phyloP scores from a whole-genome alignment of 805 yeast species.

The Saccharomycopsis schoenii region DNA sequence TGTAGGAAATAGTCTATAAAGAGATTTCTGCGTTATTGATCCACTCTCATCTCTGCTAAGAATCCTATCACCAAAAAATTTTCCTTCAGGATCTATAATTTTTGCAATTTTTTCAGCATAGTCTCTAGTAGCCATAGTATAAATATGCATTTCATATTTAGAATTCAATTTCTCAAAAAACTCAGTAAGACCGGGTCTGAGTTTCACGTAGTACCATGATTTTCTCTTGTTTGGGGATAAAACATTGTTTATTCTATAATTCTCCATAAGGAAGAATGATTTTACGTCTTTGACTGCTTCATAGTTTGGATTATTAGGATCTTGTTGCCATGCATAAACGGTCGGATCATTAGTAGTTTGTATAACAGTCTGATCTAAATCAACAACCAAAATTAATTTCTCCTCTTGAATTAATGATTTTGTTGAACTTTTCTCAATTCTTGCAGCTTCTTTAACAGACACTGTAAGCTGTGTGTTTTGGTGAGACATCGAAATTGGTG shows the following conservation, averaged over 20 bases:
- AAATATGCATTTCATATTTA: conserved; percentile 82
- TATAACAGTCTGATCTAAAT: conserved; percentile 92
- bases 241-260: neutral
- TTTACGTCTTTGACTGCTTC: conserved; percentile 75
- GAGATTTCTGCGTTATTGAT: conserved; percentile 76
- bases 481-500: conserved; percentile 83
- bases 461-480: conserved; percentile 78
- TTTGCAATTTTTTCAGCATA: conserved; percentile 86
- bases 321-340: conserved; percentile 91
- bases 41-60: conserved; percentile 94
- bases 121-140: conserved; percentile 95
- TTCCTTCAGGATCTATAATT: conserved; percentile 83
- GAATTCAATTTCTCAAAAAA: conserved; percentile 58
- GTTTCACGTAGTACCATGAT: conserved; percentile 87
- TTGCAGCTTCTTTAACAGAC: conserved; percentile 76
- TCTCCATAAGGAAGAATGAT: conserved; percentile 67
- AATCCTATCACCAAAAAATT: conserved; percentile 82
- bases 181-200: conserved; percentile 75
- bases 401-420: conserved; percentile 47
- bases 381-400: conserved; percentile 85
- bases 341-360: conserved; percentile 98
- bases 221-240: conserved; percentile 33
- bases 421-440: conserved; percentile 63
- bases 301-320: conserved; percentile 76
- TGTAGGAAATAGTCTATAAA: conserved; percentile 84